phyloP scores from a whole-genome alignment of 345 rosid species.

The Excoecaria cochinchinensis region DNA sequence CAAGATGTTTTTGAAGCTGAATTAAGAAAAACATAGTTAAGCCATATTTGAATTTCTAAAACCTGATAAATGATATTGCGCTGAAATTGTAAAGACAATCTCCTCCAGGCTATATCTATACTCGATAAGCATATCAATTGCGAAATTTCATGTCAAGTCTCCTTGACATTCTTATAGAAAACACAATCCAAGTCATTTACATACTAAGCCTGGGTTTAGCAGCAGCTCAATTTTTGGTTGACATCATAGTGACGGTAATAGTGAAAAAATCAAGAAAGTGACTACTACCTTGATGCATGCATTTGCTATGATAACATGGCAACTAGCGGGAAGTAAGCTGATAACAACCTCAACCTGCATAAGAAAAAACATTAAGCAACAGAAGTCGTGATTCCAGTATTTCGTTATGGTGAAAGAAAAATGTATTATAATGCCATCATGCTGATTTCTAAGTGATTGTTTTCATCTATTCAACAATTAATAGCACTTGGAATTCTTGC shows the following conservation, averaged over 20 bases:
- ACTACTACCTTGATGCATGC: slow-evolving; percentile 72
- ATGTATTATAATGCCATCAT: neutral
- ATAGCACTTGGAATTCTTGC: neutral
- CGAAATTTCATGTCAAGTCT: neutral
- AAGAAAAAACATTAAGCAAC: slow-evolving; percentile 1
- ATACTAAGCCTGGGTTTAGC: neutral
- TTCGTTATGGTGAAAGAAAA: neutral
- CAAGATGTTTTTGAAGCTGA: slow-evolving; percentile 85
- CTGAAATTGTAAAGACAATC: neutral
- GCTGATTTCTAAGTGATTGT: slow-evolving; percentile 2
- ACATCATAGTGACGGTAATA: neutral
- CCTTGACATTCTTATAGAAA: neutral
- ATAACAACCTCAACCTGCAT: slow-evolving; percentile 82
- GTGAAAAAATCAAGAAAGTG: neutral
- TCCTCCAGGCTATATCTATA: neutral
- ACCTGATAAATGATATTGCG: neutral
- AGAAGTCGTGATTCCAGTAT: neutral
- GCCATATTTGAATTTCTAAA: neutral
- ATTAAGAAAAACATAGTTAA: slow-evolving; percentile 12
- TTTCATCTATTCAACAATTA: neutral
- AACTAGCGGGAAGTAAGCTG: slow-evolving; percentile 79
- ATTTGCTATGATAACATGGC: slow-evolving; percentile 65
- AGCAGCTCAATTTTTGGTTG: neutral
- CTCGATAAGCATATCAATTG: neutral
- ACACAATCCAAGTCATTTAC: neutral